Percentiles rank a stretch among this genome's conserved stretches.
phyloP scores from a whole-genome alignment of 306 rosid species.

The Malus sylvestris region DNA sequence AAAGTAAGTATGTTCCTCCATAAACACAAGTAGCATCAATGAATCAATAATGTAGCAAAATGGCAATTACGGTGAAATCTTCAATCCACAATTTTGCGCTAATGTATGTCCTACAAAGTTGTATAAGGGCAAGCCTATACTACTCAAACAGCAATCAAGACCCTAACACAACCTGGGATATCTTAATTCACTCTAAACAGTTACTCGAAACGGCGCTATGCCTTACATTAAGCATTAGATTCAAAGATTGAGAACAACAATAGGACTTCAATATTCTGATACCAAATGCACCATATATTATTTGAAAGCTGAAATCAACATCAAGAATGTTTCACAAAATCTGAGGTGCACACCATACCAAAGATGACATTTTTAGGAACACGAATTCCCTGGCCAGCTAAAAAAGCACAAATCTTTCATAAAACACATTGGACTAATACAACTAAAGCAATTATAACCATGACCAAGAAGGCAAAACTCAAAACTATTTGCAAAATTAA shows the following conservation, averaged over 20 bases:
- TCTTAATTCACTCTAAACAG: background rate
- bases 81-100: background rate
- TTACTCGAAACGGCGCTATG: background rate
- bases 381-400: background rate
- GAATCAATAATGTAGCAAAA: background rate
- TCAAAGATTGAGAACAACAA: background rate
- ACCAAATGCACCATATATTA: background rate
- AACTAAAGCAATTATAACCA: conserved; percentile 2
- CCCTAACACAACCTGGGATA: background rate
- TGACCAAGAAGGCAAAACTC: background rate
- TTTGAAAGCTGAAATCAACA: background rate
- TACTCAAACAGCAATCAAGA: background rate
- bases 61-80: background rate
- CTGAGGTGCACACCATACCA: background rate
- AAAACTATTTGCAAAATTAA: conserved; percentile 27
- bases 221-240: background rate
- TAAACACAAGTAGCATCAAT: background rate
- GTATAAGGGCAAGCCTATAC: background rate
- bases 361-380: background rate
- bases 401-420: background rate
- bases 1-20: background rate
- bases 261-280: background rate
- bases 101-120: background rate
- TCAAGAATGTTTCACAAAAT: background rate
- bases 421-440: conserved; percentile 2